These are phyloP conservation scores for Cyberlindnera galapagoensis DNA, from an alignment of 805 yeast genomes.

Conservation along the genomic window DNA sequence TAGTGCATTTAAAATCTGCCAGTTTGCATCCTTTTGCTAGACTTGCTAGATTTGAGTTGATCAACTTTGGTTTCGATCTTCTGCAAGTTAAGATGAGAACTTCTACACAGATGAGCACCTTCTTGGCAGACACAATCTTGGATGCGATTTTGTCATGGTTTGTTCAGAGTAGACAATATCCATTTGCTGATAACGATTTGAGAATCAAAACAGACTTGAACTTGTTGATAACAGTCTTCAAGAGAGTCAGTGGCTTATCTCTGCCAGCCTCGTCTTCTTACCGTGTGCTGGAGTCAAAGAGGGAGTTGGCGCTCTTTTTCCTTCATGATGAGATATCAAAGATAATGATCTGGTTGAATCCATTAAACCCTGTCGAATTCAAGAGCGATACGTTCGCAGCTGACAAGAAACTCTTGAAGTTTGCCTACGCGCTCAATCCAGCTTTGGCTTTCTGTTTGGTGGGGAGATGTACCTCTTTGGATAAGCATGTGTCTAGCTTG, in stretches of 20 bases:
- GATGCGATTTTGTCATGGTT: conserved; percentile 81
- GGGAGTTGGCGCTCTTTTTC: conserved; percentile 51
- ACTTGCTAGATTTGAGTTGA: conserved; percentile 63
- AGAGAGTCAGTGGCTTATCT: conserved; percentile 14
- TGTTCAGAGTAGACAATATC: conserved; percentile 51
- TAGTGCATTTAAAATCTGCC: conserved; percentile 46
- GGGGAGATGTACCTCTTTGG: conserved; percentile 43
- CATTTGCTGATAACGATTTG: conserved; percentile 78
- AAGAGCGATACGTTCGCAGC: conserved; percentile 31
- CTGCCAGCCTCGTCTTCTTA: conserved; percentile 17
- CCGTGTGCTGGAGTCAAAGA: conserved; percentile 43
- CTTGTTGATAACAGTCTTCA: conserved; percentile 45
- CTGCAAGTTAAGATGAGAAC: conserved; percentile 48
- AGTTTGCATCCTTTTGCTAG: conserved; percentile 83
- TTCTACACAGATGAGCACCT: conserved; percentile 36
- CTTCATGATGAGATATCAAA: conserved; percentile 70
- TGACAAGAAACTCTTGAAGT: conserved; percentile 32
- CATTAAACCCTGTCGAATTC: conserved; percentile 24
- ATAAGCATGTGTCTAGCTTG: conserved; percentile 34
- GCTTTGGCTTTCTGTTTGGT: conserved; percentile 66
- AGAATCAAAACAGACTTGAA: conserved; percentile 64
- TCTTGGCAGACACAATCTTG: conserved; percentile 42
- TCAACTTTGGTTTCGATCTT: conserved; percentile 61
- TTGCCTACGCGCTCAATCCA: conserved; percentile 65
- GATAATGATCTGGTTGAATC: conserved; percentile 70